phyloP scores from a whole-genome alignment of 1,284 basidiomycete genomes.

The Cryptococcus jaspeensis region DNA sequence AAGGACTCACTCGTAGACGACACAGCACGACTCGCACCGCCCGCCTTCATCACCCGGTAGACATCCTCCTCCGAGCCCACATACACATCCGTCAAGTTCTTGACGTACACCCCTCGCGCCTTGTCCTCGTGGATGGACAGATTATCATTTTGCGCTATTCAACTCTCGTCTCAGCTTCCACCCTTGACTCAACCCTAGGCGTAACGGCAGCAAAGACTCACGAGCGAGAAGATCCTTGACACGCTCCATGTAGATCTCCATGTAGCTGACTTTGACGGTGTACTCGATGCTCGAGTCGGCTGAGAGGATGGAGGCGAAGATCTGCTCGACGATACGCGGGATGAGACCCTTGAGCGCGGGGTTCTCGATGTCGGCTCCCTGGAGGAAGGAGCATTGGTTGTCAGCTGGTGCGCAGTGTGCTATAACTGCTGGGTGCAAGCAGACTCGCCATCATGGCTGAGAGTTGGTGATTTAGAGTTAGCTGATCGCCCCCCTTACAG shows the following conservation, averaged over 20 bases:
- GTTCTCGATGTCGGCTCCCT: slow-evolving; percentile 97
- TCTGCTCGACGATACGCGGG: slow-evolving; percentile 97
- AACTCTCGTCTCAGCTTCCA: neutral
- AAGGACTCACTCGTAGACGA: slow-evolving; percentile 82
- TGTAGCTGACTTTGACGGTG: slow-evolving; percentile 98
- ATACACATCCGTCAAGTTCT: slow-evolving; percentile 96
- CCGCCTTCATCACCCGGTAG: slow-evolving; percentile 98
- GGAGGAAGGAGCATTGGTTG: slow-evolving; percentile 1
- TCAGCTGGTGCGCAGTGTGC: too few species aligned
- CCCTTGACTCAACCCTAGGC: neutral
- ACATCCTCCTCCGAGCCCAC: slow-evolving; percentile 95
- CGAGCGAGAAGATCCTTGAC: slow-evolving; percentile 95
- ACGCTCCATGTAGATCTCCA: slow-evolving; percentile 99
- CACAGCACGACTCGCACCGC: slow-evolving; percentile 84
- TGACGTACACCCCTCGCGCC: slow-evolving; percentile 95
- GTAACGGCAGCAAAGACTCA: slow-evolving; percentile 55
- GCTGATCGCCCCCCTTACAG: too few species aligned
- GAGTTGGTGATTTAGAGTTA: slow-evolving; percentile 9
- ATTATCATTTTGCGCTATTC: slow-evolving; percentile 95
- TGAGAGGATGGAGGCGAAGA: slow-evolving; percentile 95
- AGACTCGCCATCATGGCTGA: slow-evolving; percentile 78
- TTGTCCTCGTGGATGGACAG: slow-evolving; percentile 99
- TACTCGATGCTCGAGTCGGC: slow-evolving; percentile 96
- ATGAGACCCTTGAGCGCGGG: slow-evolving; percentile 91
- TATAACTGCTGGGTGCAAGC: neutral